A percentile compares a stretch with the other conserved stretches of the same genome.
Conservation (phyloP, 495 filamentous ascomycete genomes). For the Penicillium steckii region DNA sequence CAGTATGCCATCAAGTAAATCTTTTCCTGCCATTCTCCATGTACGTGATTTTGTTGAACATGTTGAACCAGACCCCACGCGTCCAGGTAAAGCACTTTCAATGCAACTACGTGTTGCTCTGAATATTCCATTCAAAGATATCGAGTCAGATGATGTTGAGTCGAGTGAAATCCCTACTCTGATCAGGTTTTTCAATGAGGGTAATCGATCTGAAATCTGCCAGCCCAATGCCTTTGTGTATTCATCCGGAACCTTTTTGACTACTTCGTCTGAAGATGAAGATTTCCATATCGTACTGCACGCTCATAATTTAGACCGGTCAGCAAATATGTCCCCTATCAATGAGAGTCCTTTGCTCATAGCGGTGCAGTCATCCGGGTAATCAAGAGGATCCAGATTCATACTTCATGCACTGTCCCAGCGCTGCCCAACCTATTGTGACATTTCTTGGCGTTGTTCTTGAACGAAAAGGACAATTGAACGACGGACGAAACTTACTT, state of each 20-base stretch:
- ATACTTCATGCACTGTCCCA: constrained; percentile 18
- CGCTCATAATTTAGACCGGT: constrained; percentile 6
- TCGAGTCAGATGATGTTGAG: constrained; percentile 6
- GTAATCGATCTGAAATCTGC: constrained; percentile 1
- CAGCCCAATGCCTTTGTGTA: constrained; percentile 5
- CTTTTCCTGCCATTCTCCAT: constrained; percentile 2
- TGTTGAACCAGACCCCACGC: constrained; percentile 13
- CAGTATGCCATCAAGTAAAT: constrained; percentile 4
- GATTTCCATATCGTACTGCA: constrained; percentile 11
- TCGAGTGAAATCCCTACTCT: constrained; percentile 2
- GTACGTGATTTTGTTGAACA: constrained; percentile 6
- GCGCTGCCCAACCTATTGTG: constrained; percentile 11
- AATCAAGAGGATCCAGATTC: constrained; percentile 10
- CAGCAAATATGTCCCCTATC: background rate
- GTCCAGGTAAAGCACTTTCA: constrained; percentile 10
- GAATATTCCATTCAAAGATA: constrained; percentile 6
- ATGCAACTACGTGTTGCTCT: constrained; percentile 13
- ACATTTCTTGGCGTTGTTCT: constrained; percentile 5
- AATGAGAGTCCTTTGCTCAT: background rate
- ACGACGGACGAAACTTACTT: constrained; percentile 7
- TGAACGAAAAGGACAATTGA: constrained; percentile 11
- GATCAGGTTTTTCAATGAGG: constrained; percentile 5
- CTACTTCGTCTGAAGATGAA: background rate
- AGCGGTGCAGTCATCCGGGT: constrained; percentile 7
- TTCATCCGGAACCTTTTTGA: constrained; percentile 4